Evolutionary conservation across 2,329 filamentous ascomycete species (phyloP), one percentile per base, ranked within the genome.

Genomic region (Penicillium sp.): DNA sequence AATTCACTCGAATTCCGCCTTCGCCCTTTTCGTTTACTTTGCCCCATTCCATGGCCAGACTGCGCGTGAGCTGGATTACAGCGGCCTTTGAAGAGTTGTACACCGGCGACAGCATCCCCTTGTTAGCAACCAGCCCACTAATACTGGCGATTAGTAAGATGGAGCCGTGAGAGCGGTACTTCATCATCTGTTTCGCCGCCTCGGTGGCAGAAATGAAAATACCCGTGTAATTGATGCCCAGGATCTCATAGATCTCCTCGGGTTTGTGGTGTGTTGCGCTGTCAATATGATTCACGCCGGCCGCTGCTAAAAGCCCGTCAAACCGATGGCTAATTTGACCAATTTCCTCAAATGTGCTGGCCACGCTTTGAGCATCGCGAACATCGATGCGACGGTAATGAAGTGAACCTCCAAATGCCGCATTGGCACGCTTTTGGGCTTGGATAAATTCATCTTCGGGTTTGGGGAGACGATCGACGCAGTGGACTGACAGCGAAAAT

Each of bases 61-160:
- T 79, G 21, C 80, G 74, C 4, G 72, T 69, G 1, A 83, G 71
- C 62, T 83, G 80, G 43, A 80, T 75, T 2, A 83, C 76, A 0
- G 77, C 81, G 0, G 80, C 76, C 67, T 83, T 83, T 55, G 78
- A 81, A 0, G 78, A 73, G 63, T 82, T 83, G 69, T 83, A 83
- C 0, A 74, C 70, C 2, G 72, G 68, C 3, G 63, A 69, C 12
- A 63, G 67, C 66, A 74, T 68, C 28, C 75, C 78, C 65, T 78
- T 78, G 66, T 80, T 80, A 6, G 77, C 77, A 35, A 79, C 73
- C 11, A 76, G 63, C 0, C 77, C 79, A 56, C 76, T 79, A 76
- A 82, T 81, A 58, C 75, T 79, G 0, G 78, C 79, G 1, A 82
- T 66, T 4, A 82, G 66, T 4, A 80, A 67, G 51, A 81, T 79